Conservation (phyloP, 2,329 filamentous ascomycete genomes). For the Talaromyces rugulosus region DNA sequence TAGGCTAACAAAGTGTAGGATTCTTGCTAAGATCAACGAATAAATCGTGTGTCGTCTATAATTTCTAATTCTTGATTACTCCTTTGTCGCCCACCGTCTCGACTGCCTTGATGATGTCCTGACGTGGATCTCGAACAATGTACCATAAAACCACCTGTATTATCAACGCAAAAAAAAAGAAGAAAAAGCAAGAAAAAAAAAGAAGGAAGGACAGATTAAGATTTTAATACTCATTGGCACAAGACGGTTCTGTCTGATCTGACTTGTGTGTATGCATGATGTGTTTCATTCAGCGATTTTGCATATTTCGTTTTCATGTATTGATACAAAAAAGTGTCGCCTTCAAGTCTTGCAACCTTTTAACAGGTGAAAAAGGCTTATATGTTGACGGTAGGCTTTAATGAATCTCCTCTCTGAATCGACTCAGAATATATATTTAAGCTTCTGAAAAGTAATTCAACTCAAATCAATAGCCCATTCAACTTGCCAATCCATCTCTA, state of each 20-base stretch:
- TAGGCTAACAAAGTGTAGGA: conserved; percentile 50
- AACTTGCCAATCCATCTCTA: conserved; percentile 51
- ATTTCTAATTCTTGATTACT: conserved; percentile 1
- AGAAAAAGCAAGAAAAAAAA: background rate
- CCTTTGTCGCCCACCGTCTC: background rate
- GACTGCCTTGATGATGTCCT: background rate
- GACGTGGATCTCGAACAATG: conserved; percentile 9
- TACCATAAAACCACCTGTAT: conserved; percentile 16
- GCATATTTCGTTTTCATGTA: conserved; percentile 9
- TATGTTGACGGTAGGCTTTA: conserved; percentile 3
- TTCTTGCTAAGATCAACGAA: conserved; percentile 99
- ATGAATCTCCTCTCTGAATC: conserved; percentile 14
- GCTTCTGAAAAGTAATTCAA: background rate
- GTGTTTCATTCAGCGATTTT: conserved; percentile 15
- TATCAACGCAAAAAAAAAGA: conserved; percentile 11
- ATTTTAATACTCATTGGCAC: conserved; percentile 11
- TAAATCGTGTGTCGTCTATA: conserved; percentile 46
- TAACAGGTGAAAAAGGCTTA: background rate
- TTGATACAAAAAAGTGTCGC: background rate
- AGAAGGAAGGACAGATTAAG: conserved; percentile 1
- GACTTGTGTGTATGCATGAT: conserved; percentile 11
- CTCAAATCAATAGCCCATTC: conserved; percentile 19
- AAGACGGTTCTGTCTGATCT: conserved; percentile 6
- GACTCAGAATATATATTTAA: background rate
- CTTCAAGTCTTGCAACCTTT: background rate